Evolutionary conservation across 2,329 filamentous ascomycete genomes (phyloP), one percentile per base, ranked within the genome.

Genomic region (Fusarium pseudoanthophilum): DNA sequence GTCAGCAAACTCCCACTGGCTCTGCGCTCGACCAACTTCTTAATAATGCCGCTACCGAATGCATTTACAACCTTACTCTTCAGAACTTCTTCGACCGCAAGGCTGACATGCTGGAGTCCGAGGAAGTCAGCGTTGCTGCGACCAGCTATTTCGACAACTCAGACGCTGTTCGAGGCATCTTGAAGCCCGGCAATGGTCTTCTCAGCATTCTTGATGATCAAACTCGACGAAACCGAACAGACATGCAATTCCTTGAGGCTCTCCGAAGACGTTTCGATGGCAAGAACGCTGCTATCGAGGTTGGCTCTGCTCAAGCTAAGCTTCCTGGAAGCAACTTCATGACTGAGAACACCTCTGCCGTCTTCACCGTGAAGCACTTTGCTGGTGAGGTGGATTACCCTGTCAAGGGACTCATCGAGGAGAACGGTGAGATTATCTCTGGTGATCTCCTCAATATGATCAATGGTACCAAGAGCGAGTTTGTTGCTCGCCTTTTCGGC

Each of bases 111-210:
- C 87, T 99, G 28, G 96, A 99, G 79, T 95, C 92, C 4, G 96
- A 99, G 81, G 96, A 99, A 80, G 94, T 99, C 40, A 91, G 88
- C 37, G 94, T 99, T 6, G 89, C 95, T 5, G 92, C 95, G 2
- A 98, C 95, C 1, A 97, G 94, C 84, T 99, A 98, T 82, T 99
- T 98, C 77, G 96, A 99, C 83, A 99, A 98, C 82, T 95, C 93
- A 0, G 96, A 98, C 81, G 95, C 95, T 15, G 95, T 98, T 69
- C 94, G 93, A 78, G 95, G 95, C 18, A 87, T 99, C 37, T 86
- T 99, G 62, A 99, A 98, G 84, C 88, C 94, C 64, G 94, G 95
- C 32, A 98, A 98, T 78, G 96, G 96, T 49, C 86, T 99, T 43
- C 87, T 99, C 26, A 95, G 94, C 82, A 99, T 99, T 72, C 86